These are phyloP conservation scores for Acacia pycnantha DNA, from an alignment of 331 rosid species.

Conservation along the genomic window DNA sequence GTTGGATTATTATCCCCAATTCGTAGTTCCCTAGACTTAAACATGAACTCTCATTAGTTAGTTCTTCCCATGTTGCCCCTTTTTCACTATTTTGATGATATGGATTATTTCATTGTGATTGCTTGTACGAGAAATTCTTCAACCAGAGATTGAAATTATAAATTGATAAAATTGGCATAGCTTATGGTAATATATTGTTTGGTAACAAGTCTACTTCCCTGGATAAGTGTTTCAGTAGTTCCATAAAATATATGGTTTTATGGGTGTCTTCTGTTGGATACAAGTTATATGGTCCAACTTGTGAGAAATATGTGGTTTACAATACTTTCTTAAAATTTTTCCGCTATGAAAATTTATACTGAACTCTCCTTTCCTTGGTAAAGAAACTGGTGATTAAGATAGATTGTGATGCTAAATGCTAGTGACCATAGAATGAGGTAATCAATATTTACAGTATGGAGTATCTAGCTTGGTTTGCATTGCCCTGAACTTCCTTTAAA, in stretches of 20 bases:
- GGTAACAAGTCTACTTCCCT: not conserved
- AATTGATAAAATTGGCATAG: not conserved
- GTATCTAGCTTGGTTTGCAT: not conserved
- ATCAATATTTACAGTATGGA: not conserved
- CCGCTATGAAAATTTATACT: not conserved
- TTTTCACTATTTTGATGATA: too few species aligned
- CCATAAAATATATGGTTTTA: not conserved
- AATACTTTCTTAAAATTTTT: not conserved
- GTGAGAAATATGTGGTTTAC: not conserved
- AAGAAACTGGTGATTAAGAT: not conserved
- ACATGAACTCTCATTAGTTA: not conserved
- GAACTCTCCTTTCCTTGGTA: not conserved
- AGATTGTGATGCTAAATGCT: not conserved
- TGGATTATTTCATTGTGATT: not conserved
- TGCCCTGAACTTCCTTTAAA: not conserved
- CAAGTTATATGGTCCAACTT: not conserved
- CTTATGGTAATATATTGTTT: slow-evolving; percentile 1
- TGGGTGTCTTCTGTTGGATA: not conserved
- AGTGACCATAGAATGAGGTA: not conserved
- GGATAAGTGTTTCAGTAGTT: not conserved
- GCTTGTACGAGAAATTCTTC: not conserved
- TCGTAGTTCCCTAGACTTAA: not conserved
- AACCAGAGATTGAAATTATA: not conserved
- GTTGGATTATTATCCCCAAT: not conserved
- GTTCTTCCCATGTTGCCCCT: not conserved